Evolutionary conservation across 345 rosid genomes (phyloP).

Genomic region (Sonneratia caseolaris): DNA sequence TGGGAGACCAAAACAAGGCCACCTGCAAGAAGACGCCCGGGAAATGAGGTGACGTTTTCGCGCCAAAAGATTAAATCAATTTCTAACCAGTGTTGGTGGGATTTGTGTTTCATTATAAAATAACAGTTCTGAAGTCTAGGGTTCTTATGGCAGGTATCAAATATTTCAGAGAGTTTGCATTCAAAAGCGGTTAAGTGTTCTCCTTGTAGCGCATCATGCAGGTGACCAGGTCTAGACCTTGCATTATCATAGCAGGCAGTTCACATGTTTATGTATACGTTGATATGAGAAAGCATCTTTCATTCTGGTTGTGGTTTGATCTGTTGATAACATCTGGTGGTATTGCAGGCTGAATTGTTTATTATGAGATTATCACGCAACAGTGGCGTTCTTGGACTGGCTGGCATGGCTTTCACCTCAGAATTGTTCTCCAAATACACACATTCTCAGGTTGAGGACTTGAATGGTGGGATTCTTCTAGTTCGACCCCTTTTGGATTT

Average conservation of each 20-base stretch:
- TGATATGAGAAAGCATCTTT: background rate
- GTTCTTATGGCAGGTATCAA: slow-evolving; percentile 44
- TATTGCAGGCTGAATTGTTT: slow-evolving; percentile 78
- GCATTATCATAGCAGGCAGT: background rate
- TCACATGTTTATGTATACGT: background rate
- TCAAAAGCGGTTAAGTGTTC: slow-evolving; percentile 44
- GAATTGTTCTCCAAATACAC: slow-evolving; percentile 38
- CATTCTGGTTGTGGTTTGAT: too few relatives aligned
- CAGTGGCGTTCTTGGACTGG: slow-evolving; percentile 95
- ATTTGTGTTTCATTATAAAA: background rate
- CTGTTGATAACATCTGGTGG: too few relatives aligned
- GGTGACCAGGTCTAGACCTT: slow-evolving; percentile 67
- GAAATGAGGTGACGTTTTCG: slow-evolving; percentile 49
- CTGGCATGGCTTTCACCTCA: slow-evolving; percentile 75
- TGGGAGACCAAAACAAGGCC: slow-evolving; percentile 81
- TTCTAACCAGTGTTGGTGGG: background rate
- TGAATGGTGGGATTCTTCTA: slow-evolving; percentile 42
- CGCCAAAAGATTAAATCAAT: background rate
- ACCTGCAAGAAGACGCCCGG: slow-evolving; percentile 85
- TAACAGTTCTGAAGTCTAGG: background rate
- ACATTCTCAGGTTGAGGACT: slow-evolving; percentile 15
- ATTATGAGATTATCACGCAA: slow-evolving; percentile 80
- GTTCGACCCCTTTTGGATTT: slow-evolving; percentile 74
- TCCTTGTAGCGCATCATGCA: slow-evolving; percentile 88
- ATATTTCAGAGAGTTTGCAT: slow-evolving; percentile 54